phyloP scores from a whole-genome alignment of 768 basidiomycete species.

The Leccinum boreale region DNA sequence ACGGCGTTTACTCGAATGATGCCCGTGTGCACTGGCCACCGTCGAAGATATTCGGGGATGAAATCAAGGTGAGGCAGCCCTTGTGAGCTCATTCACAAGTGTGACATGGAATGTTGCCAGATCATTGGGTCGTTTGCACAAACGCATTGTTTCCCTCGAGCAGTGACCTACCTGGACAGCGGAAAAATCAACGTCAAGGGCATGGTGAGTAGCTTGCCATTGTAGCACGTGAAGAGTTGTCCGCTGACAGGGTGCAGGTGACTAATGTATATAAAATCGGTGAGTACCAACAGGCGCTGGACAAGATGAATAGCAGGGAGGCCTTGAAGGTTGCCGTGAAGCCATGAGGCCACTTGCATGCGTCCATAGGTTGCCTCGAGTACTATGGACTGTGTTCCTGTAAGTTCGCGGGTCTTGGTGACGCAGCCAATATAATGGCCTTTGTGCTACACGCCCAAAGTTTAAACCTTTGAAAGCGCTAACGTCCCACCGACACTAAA shows the following conservation, averaged over 20 bases:
- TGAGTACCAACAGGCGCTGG: constrained; percentile 64
- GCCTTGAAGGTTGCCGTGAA: constrained; percentile 56
- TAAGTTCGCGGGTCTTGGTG: background rate
- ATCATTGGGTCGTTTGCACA: constrained; percentile 88
- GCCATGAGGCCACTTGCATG: constrained; percentile 32
- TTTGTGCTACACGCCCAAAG: no score
- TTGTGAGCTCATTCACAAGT: background rate
- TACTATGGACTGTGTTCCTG: background rate
- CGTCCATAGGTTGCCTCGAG: background rate
- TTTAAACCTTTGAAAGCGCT: no score
- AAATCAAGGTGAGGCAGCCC: constrained; percentile 47
- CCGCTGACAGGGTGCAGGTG: constrained; percentile 8
- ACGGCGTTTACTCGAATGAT: constrained; percentile 83
- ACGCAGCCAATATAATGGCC: background rate
- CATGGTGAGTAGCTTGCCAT: constrained; percentile 43
- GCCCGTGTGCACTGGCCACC: constrained; percentile 85
- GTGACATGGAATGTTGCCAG: constrained; percentile 32
- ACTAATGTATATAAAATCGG: constrained; percentile 60
- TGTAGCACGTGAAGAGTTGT: background rate
- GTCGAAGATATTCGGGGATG: constrained; percentile 73
- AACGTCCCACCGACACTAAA: no score
- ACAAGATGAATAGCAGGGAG: constrained; percentile 62
- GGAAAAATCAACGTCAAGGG: constrained; percentile 78
- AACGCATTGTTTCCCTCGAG: constrained; percentile 82
- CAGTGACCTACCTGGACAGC: constrained; percentile 79